Conservation (phyloP, 2,329 filamentous ascomycete genomes). For the Cryphonectria naterciae region DNA sequence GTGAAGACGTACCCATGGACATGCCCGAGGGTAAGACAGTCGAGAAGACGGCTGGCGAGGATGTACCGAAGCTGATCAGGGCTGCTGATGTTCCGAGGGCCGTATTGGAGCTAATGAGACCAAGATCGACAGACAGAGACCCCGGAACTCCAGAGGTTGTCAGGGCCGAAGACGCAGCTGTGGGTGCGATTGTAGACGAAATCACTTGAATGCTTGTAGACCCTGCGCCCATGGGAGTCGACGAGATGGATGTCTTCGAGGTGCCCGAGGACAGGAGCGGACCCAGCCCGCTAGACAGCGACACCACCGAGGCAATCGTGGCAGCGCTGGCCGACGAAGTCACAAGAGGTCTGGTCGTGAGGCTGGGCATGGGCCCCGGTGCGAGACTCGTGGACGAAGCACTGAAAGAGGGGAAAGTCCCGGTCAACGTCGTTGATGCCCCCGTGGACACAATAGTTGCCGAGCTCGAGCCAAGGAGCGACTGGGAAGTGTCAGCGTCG, state of each 20-base stretch:
- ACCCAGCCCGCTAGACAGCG: conserved; percentile 24
- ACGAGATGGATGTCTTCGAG: neutral
- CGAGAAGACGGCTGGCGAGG: conserved; percentile 25
- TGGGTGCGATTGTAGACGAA: conserved; percentile 23
- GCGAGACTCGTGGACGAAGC: neutral
- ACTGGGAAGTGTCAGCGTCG: conserved; percentile 1
- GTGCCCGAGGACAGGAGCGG: conserved; percentile 22
- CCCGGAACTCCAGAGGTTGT: conserved; percentile 27
- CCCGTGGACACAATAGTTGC: neutral
- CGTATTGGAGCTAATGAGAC: conserved; percentile 18
- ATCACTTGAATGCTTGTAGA: conserved; percentile 22
- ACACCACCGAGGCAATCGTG: conserved; percentile 17
- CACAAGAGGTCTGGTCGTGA: neutral
- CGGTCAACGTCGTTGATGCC: conserved; percentile 18
- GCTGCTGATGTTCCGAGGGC: conserved; percentile 20
- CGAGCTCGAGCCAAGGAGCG: conserved; percentile 10
- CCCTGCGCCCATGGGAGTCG: neutral
- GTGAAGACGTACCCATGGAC: conserved; percentile 22
- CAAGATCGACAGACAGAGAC: conserved; percentile 20
- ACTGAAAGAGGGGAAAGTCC: conserved; percentile 14
- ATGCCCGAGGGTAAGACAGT: conserved; percentile 18
- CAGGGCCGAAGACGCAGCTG: conserved; percentile 23
- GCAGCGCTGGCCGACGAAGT: conserved; percentile 1
- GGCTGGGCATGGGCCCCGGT: neutral
- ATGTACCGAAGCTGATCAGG: conserved; percentile 28